These are phyloP conservation scores for Chlamydomonas sp. DNA, from an alignment of 139 green algal species.

Conservation along the genomic window DNA sequence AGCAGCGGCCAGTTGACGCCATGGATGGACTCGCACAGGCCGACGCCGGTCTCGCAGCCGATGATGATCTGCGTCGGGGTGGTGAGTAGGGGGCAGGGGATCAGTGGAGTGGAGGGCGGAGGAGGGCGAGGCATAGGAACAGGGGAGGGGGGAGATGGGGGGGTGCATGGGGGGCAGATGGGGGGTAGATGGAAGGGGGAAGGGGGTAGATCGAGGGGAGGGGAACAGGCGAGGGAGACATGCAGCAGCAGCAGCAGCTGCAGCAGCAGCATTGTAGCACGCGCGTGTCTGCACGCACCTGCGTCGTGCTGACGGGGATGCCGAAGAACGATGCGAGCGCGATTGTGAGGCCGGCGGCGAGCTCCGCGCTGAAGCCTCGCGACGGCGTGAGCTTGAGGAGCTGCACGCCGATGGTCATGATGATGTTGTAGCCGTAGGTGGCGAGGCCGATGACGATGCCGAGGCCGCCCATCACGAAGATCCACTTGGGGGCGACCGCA, in stretches of 20 bases:
- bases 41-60: conserved; percentile 20
- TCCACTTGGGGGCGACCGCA: conserved; percentile 14
- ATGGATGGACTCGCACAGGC: conserved; percentile 17
- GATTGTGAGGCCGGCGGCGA: conserved; percentile 29
- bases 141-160: too few relatives aligned
- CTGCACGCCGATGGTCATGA: conserved; percentile 15
- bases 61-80: conserved; percentile 32
- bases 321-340: conserved; percentile 33
- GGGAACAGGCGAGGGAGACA: too few relatives aligned
- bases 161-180: too few relatives aligned
- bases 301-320: conserved; percentile 43
- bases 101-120: too few relatives aligned
- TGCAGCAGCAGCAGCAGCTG: too few relatives aligned
- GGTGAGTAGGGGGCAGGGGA: too few relatives aligned
- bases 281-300: too few relatives aligned
- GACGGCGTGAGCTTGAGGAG: conserved; percentile 14
- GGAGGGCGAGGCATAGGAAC: too few relatives aligned
- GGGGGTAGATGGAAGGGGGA: too few relatives aligned
- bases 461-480: conserved; percentile 60
- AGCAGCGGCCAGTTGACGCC: conserved; percentile 30
- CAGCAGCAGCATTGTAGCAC: too few relatives aligned
- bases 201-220: too few relatives aligned
- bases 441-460: conserved; percentile 78
- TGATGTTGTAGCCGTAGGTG: conserved; percentile 51
- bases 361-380: conserved; percentile 27